phyloP scores from a whole-genome alignment of 768 basidiomycete species.

The Psilocybe cyanescens region DNA sequence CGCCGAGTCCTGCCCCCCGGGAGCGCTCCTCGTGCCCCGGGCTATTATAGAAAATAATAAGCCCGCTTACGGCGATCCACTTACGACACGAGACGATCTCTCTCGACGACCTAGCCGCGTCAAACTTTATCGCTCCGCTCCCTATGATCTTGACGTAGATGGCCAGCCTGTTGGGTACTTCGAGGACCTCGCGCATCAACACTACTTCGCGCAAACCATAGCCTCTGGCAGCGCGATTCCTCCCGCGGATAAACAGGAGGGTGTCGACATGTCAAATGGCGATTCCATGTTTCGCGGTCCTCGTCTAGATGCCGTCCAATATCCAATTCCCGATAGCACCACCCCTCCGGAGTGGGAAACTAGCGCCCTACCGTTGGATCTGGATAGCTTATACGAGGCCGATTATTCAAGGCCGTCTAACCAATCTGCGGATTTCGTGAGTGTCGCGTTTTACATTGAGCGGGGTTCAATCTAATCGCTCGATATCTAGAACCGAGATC shows the following conservation, averaged over 20 bases:
- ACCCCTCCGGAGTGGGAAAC: slow-evolving; percentile 4
- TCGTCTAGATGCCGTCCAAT: neutral
- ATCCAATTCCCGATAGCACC: neutral
- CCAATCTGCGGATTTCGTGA: neutral
- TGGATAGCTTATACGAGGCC: neutral
- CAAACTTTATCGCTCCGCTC: slow-evolving; percentile 17
- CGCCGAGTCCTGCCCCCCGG: slow-evolving; percentile 18
- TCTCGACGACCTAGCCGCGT: slow-evolving; percentile 23
- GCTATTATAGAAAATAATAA: slow-evolving; percentile 8
- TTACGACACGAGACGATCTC: slow-evolving; percentile 25
- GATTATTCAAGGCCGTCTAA: neutral
- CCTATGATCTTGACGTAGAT: slow-evolving; percentile 1
- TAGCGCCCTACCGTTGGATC: neutral
- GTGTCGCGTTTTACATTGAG: neutral
- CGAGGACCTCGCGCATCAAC: slow-evolving; percentile 3
- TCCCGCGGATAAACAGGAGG: neutral
- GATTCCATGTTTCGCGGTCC: neutral
- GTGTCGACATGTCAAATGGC: neutral
- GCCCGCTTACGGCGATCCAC: slow-evolving; percentile 13
- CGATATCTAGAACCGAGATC: neutral
- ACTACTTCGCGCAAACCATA: neutral
- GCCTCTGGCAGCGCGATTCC: neutral
- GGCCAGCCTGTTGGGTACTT: neutral
- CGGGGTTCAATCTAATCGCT: neutral
- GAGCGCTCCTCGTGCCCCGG: slow-evolving; percentile 12